A percentile compares a stretch with the other conserved stretches of the same genome.
phyloP scores from a whole-genome alignment of 2,329 filamentous ascomycete genomes.

The Xylariaceae sp. region DNA sequence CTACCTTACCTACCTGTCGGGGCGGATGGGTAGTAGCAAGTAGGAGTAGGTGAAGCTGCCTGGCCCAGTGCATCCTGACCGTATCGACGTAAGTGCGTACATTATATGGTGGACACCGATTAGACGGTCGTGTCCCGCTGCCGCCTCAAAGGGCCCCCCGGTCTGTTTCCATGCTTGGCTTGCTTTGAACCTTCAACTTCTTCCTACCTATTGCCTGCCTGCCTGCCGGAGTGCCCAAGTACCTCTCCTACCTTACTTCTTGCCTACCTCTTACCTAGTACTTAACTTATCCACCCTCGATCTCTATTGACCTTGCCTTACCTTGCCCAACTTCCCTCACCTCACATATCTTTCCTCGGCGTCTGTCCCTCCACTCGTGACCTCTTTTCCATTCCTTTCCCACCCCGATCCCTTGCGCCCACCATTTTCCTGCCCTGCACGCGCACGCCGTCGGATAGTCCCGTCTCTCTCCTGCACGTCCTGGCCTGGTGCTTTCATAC shows the following conservation, averaged over 20 bases:
- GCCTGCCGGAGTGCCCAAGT: slow-evolving; percentile 9
- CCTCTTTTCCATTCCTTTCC: slow-evolving; percentile 7
- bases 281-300: slow-evolving; percentile 11
- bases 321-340: slow-evolving; percentile 6
- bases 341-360: background rate
- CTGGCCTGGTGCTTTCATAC: slow-evolving; percentile 8
- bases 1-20: too few species aligned
- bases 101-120: slow-evolving; percentile 22
- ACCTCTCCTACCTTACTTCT: slow-evolving; percentile 3
- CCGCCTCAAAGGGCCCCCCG: slow-evolving; percentile 23
- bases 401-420: slow-evolving; percentile 6
- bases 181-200: slow-evolving; percentile 20
- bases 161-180: slow-evolving; percentile 21
- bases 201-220: slow-evolving; percentile 3
- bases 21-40: too few species aligned
- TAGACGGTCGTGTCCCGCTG: slow-evolving; percentile 24
- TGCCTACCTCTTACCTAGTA: slow-evolving; percentile 12
- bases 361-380: slow-evolving; percentile 15
- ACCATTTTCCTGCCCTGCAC: slow-evolving; percentile 4
- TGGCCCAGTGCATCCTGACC: too few species aligned
- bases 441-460: too few species aligned
- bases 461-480: slow-evolving; percentile 5
- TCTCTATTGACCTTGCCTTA: slow-evolving; percentile 16
- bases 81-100: too few species aligned
- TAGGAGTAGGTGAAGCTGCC: too few species aligned